Base-by-base conservation (phyloP, 1,139 yeast genomes). In the Geotrichum europaeum region DNA sequence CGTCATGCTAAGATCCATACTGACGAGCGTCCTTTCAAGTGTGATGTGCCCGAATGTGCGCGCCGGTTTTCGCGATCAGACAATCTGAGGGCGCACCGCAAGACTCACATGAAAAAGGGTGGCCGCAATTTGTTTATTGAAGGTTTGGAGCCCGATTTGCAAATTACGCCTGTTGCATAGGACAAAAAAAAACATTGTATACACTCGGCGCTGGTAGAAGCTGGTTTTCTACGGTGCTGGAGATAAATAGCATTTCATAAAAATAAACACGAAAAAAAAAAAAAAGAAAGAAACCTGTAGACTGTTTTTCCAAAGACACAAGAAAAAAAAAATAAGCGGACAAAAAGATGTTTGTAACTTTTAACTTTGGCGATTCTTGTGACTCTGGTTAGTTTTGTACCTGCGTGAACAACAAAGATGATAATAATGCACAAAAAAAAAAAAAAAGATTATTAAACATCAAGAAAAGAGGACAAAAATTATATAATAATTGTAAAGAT, bases 1-100 rank as follows among this genome's bases (percentile, higher is more conserved):
- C 81, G 98, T 65, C 98, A 91, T 73, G 79, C 87, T 81, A 83
- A 92, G 73, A 85, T 92, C 55, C 98, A 92, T 76, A 87, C 96
- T 13, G 82, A 86, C 60, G 97, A 90, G 70, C 87, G 94, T 66
- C 97, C 97, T 5, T 91, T 82, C 70, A 81, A 79, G 62, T 92
- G 98, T 75, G 86, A 86, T 58, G 72, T 76, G 25, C 65, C 68
- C 79, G 83, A 71, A 81, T 89, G 96, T 71, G 81, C 81, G 49
- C 86, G 89, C 69, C 82, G 84, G 69, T 89, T 89, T 70, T 85
- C 91, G 63, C 80, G 96, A 65, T 81, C 87, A 25, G 96, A 89
- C 72, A 89, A 89, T 70, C 77, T 89, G 67, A 82, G 86, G 60
- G 95, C 89, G 68, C 96, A 89, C 73, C 80, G 87, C 66, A 84